Percentiles rank a stretch among this genome's conserved stretches.
Conservation (phyloP, 2,329 filamentous ascomycete genomes). For the Exophiala calicioides region DNA sequence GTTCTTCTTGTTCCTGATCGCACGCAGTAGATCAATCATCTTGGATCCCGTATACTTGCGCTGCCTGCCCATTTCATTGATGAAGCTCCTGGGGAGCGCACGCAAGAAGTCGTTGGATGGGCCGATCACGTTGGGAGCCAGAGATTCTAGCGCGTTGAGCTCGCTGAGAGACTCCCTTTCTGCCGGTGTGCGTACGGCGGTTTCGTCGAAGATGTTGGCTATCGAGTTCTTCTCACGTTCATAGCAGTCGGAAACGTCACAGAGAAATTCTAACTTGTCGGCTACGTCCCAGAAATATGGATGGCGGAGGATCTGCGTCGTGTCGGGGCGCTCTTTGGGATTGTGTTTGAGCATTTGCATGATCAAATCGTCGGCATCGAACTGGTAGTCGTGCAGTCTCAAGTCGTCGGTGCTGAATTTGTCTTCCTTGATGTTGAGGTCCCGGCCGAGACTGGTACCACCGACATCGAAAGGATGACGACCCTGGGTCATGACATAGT, state of each 20-base stretch:
- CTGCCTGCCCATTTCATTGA: slow-evolving; percentile 88
- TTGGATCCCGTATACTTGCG: slow-evolving; percentile 86
- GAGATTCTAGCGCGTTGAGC: slow-evolving; percentile 53
- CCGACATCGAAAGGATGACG: slow-evolving; percentile 92
- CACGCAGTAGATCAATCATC: slow-evolving; percentile 83
- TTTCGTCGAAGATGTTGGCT: slow-evolving; percentile 29
- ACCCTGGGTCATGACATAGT: slow-evolving; percentile 93
- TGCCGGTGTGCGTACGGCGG: slow-evolving; percentile 21
- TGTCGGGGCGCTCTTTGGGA: slow-evolving; percentile 68
- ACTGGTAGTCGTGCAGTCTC: slow-evolving; percentile 76
- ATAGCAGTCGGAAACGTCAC: slow-evolving; percentile 93
- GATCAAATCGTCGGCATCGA: slow-evolving; percentile 86
- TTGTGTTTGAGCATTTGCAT: slow-evolving; percentile 72
- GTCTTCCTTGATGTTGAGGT: slow-evolving; percentile 95
- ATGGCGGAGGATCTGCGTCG: slow-evolving; percentile 80
- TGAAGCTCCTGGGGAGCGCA: slow-evolving; percentile 74
- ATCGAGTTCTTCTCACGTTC: slow-evolving; percentile 70
- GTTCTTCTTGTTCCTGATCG: slow-evolving; percentile 92
- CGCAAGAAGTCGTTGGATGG: slow-evolving; percentile 69
- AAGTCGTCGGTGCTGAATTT: slow-evolving; percentile 71
- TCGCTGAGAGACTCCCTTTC: slow-evolving; percentile 37
- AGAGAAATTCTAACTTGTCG: slow-evolving; percentile 88
- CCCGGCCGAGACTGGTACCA: slow-evolving; percentile 82
- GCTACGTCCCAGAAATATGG: slow-evolving; percentile 96
- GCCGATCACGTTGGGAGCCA: slow-evolving; percentile 50